phyloP scores from a whole-genome alignment of 2,329 filamentous ascomycete species.

The Setomelanomma holmii region DNA sequence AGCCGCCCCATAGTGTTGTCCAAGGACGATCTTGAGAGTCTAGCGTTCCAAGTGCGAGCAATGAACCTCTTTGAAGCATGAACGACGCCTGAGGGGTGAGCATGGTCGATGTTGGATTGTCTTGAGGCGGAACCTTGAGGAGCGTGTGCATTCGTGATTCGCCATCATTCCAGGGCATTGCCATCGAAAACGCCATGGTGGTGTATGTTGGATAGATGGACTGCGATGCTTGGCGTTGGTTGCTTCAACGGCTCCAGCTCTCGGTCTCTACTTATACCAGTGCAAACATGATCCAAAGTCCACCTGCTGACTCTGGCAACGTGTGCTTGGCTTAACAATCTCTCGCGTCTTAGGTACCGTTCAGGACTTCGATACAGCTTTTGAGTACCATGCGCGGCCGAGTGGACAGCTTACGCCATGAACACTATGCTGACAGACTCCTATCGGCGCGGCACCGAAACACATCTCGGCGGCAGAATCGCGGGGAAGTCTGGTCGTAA shows the following conservation, averaged over 20 bases:
- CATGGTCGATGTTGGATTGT: conserved; percentile 72
- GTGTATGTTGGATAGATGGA: neutral
- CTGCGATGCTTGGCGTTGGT: too few species aligned
- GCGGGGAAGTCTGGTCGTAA: neutral
- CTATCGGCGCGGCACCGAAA: neutral
- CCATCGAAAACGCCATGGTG: conserved; percentile 54
- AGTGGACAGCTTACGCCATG: too few species aligned
- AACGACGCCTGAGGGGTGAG: conserved; percentile 67
- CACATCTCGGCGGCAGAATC: neutral
- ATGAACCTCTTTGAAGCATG: conserved; percentile 67
- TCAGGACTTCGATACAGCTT: too few species aligned
- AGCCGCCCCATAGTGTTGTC: conserved; percentile 81
- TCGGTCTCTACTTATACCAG: too few species aligned
- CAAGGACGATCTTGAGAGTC: conserved; percentile 72
- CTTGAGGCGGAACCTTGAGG: conserved; percentile 63
- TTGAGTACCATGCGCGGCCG: too few species aligned
- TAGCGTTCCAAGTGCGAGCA: conserved; percentile 76
- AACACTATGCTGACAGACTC: neutral
- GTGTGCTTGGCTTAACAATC: too few species aligned
- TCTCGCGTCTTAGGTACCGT: too few species aligned
- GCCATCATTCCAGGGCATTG: conserved; percentile 67
- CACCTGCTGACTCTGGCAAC: too few species aligned
- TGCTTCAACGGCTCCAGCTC: too few species aligned
- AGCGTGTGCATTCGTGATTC: conserved; percentile 70
- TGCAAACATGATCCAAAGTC: too few species aligned